phyloP scores from a whole-genome alignment of 164 flowering plant genomes.

The Vitis amurensis region DNA sequence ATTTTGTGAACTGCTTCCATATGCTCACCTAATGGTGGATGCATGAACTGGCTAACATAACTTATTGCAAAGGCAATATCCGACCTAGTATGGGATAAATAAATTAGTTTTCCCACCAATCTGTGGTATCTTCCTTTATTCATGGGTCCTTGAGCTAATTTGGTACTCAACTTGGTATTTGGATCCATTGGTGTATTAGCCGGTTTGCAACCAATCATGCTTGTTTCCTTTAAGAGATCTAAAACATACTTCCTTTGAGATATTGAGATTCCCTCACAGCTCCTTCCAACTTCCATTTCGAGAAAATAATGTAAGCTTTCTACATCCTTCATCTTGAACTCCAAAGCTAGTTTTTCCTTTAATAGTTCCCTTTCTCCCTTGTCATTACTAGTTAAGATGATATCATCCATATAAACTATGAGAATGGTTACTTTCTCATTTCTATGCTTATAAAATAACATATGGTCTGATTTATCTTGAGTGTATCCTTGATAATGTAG shows the following conservation, averaged over 20 bases:
- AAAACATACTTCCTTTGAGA: not conserved
- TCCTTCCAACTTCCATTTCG: not conserved
- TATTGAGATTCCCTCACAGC: not conserved
- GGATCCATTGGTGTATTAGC: not conserved
- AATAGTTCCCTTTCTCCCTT: not conserved
- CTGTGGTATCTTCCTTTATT: too few relatives aligned
- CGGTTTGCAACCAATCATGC: not conserved
- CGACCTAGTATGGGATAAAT: too few relatives aligned
- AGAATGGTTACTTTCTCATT: not conserved
- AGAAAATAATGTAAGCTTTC: not conserved
- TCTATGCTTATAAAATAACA: not conserved
- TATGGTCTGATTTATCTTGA: not conserved
- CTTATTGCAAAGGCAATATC: too few relatives aligned
- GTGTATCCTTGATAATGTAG: not conserved
- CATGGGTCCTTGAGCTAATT: too few relatives aligned
- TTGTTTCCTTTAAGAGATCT: not conserved
- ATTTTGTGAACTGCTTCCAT: too few relatives aligned
- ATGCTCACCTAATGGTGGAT: too few relatives aligned
- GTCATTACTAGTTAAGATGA: not conserved
- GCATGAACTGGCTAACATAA: too few relatives aligned
- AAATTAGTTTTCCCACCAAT: too few relatives aligned
- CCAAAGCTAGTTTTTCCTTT: not conserved
- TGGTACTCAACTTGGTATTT: too few relatives aligned
- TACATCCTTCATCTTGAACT: not conserved
- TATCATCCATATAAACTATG: not conserved